Evolutionary conservation across 176 grass and related monocot species (phyloP).

Genomic region (Hsuehochloa calcarea): DNA sequence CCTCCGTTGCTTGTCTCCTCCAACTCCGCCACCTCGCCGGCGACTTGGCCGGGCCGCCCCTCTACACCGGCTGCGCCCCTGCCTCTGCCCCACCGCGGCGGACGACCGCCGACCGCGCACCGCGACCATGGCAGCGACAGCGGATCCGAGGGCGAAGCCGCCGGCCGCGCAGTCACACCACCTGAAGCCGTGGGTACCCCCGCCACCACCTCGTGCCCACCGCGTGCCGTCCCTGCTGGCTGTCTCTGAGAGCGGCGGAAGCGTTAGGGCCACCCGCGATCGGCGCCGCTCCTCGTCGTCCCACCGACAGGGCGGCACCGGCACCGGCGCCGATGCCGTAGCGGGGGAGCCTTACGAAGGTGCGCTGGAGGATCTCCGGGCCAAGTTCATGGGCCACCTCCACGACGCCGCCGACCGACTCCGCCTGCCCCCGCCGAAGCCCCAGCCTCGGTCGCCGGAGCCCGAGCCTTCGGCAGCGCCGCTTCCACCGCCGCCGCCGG

Average conservation of each 20-base stretch:
- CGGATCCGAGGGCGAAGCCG: slow-evolving; percentile 63
- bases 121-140: slow-evolving; percentile 61
- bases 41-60: neutral
- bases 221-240: slow-evolving; percentile 25
- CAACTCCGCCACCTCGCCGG: slow-evolving; percentile 24
- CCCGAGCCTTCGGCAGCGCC: neutral
- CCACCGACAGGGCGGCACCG: slow-evolving; percentile 13
- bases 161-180: slow-evolving; percentile 13
- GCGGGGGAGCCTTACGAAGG: slow-evolving; percentile 4
- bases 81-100: neutral
- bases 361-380: slow-evolving; percentile 49
- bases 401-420: slow-evolving; percentile 49
- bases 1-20: slow-evolving; percentile 4
- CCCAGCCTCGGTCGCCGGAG: neutral
- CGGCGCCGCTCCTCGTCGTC: slow-evolving; percentile 38
- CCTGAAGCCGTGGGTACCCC: slow-evolving; percentile 43
- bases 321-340: neutral
- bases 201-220: slow-evolving; percentile 28
- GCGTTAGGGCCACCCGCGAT: slow-evolving; percentile 1
- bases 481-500: neutral
- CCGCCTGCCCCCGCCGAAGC: slow-evolving; percentile 11
- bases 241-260: slow-evolving; percentile 3
- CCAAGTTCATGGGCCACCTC: slow-evolving; percentile 71
- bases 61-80: neutral
- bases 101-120: neutral